Evolutionary conservation across 1,139 yeast species (phyloP), one percentile per base, ranked within the genome.

Genomic region (Eremothecium coryli): DNA sequence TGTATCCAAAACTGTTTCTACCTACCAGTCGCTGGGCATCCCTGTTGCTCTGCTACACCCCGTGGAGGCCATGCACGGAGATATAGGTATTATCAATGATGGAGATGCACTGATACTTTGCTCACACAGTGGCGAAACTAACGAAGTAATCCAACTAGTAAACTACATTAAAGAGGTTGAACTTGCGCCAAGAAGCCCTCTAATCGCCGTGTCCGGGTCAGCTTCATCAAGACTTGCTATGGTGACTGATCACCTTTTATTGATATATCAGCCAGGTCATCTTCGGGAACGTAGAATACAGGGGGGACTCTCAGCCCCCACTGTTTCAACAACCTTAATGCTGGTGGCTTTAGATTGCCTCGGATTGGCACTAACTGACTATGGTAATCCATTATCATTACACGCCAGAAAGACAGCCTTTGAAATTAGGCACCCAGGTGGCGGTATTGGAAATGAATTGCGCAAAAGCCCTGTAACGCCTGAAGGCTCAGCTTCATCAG

Each of bases 271-370:
- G 32, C 39, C 35, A 10, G 22, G 18, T 8, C 27, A 64, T 27
- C 65, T 76, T 37, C 64, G 70, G 25, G 95, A 85, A 47, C 93
- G 81, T 46, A 70, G 70, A 25, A 54, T 66, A 4, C 63, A 81
- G n/a, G 84, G 81, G 50, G 95, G 95, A 0, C 56, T 85, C 11
- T 82, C 88, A 5, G 95, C 95, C 0, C 96, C 96, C 1, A 84
- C 95, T 0, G 73, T 85, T 4, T 75, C 93, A 5, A 80, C 94
- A 2, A 81, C 94, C 0, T 64, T 86, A 23, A 73, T 86, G 41
- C 60, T 85, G 36, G 76, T 82, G 0, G 63, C 85, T 29, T 82
- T 93, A 4, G 95, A 85, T 52, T 82, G 93, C 1, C 71, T 81
- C 14, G 71, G 82, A 22, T 68, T 85, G 35, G 80, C 93, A 0